phyloP scores from a whole-genome alignment of 192 early-diverging fungal genomes.

The Umbelopsis sp. region DNA sequence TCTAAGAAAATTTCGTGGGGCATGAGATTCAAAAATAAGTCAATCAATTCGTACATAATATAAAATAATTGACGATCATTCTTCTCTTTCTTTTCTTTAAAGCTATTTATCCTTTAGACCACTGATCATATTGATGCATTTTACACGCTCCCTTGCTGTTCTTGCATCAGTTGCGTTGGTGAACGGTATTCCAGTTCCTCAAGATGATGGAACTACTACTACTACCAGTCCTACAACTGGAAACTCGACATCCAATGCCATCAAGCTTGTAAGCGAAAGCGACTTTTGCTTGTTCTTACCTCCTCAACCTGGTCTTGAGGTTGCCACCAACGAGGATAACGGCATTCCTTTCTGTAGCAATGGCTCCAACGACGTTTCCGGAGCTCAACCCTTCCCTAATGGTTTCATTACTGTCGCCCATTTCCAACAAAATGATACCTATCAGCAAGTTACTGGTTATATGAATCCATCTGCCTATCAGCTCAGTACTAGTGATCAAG shows the following conservation, averaged over 20 bases:
- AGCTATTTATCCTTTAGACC: background rate
- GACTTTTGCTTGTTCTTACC: slow-evolving; percentile 57
- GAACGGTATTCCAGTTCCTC: background rate
- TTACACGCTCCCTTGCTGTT: slow-evolving; percentile 9
- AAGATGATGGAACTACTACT: slow-evolving; percentile 1
- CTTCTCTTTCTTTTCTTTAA: background rate
- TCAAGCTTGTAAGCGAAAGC: slow-evolving; percentile 20
- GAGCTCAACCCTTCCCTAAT: slow-evolving; percentile 43
- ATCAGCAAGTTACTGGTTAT: slow-evolving; percentile 38
- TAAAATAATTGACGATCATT: background rate
- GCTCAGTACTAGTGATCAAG: slow-evolving; percentile 33
- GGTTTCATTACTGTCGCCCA: slow-evolving; percentile 25
- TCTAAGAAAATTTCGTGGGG: too few relatives aligned
- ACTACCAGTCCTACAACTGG: background rate
- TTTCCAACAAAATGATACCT: slow-evolving; percentile 8
- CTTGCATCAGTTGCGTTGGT: slow-evolving; percentile 5
- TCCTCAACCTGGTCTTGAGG: slow-evolving; percentile 38
- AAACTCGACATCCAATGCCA: background rate
- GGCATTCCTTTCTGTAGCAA: slow-evolving; percentile 54
- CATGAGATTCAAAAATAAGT: too few relatives aligned
- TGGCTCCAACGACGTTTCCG: slow-evolving; percentile 18
- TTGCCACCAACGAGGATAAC: slow-evolving; percentile 43
- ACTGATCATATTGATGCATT: background rate
- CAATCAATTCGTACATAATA: background rate
- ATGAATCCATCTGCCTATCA: slow-evolving; percentile 34